Conservation (phyloP, 2,329 filamentous ascomycete species). For the Alternaria infectoria region DNA sequence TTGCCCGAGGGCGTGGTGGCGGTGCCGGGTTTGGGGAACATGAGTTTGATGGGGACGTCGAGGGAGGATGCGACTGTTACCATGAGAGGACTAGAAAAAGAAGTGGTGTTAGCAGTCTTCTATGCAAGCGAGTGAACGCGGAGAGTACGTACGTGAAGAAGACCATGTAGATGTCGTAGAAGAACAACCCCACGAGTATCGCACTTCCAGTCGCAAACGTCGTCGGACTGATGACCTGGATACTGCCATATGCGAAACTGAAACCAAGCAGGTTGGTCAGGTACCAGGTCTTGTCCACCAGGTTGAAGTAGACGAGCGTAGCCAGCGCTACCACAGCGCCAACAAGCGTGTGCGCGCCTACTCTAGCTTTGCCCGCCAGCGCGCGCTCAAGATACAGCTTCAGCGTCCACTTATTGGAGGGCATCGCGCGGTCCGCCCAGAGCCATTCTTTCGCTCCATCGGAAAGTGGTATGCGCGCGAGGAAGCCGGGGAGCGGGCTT, state of each 20-base stretch:
- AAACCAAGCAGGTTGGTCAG: constrained; percentile 88
- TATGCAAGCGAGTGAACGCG: not conserved
- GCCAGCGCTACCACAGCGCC: constrained; percentile 62
- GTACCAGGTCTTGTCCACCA: constrained; percentile 68
- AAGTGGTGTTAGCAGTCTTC: constrained; percentile 8
- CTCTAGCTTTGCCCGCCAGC: constrained; percentile 57
- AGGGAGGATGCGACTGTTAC: constrained; percentile 85
- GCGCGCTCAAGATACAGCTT: constrained; percentile 62
- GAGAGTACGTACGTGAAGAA: constrained; percentile 71
- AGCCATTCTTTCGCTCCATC: constrained; percentile 41
- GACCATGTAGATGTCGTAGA: constrained; percentile 94
- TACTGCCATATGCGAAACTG: constrained; percentile 81
- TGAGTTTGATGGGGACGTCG: constrained; percentile 90
- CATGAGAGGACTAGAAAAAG: constrained; percentile 71
- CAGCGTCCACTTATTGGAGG: constrained; percentile 59
- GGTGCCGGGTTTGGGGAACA: constrained; percentile 72
- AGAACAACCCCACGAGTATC: constrained; percentile 80
- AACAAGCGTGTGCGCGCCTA: constrained; percentile 61
- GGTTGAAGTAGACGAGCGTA: constrained; percentile 69
- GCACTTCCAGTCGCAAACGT: constrained; percentile 82
- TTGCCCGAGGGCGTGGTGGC: constrained; percentile 42
- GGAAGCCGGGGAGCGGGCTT: constrained; percentile 60
- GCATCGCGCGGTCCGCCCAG: constrained; percentile 58
- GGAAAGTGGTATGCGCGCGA: constrained; percentile 57
- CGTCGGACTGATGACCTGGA: constrained; percentile 86